These are phyloP conservation scores for Allantophomopsis lycopodina DNA, from an alignment of 2,329 filamentous ascomycete species.

Conservation along the genomic window DNA sequence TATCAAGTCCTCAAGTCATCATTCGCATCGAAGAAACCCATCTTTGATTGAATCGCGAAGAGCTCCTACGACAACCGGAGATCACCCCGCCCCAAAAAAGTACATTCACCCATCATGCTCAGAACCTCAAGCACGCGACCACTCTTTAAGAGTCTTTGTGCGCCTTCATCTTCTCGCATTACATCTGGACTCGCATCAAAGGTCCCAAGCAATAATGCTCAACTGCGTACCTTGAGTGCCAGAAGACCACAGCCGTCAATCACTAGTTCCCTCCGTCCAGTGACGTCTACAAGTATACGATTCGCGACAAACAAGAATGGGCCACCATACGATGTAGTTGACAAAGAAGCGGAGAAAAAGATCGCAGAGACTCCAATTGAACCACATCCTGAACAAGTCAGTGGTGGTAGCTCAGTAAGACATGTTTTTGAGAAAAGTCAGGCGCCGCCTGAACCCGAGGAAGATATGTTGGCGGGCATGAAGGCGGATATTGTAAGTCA, in stretches of 20 bases:
- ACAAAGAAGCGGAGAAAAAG: conserved; percentile 41
- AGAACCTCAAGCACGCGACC: conserved; percentile 15
- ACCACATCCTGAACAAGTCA: conserved; percentile 44
- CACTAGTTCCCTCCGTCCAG: conserved; percentile 14
- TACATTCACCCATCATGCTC: conserved; percentile 12
- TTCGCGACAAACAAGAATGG: conserved; percentile 20
- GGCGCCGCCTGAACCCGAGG: conserved; percentile 17
- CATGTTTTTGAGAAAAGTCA: conserved; percentile 29
- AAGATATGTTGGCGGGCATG: conserved; percentile 38
- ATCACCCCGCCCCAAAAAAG: not conserved
- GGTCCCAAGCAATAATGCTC: conserved; percentile 7
- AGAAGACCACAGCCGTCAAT: conserved; percentile 10
- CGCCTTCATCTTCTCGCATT: conserved; percentile 8
- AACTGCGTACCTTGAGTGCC: conserved; percentile 9
- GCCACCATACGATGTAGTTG: conserved; percentile 25
- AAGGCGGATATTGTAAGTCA: conserved; percentile 42
- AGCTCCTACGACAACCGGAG: no score
- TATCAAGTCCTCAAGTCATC: no score
- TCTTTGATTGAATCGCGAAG: no score
- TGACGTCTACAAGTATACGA: conserved; percentile 31
- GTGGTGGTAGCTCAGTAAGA: conserved; percentile 39
- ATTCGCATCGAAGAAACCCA: no score
- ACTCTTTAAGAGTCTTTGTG: conserved; percentile 14
- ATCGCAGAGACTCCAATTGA: conserved; percentile 40
- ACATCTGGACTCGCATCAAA: conserved; percentile 13